Conservation (phyloP, 2,329 filamentous ascomycete species). For the Claviceps spartinae region DNA sequence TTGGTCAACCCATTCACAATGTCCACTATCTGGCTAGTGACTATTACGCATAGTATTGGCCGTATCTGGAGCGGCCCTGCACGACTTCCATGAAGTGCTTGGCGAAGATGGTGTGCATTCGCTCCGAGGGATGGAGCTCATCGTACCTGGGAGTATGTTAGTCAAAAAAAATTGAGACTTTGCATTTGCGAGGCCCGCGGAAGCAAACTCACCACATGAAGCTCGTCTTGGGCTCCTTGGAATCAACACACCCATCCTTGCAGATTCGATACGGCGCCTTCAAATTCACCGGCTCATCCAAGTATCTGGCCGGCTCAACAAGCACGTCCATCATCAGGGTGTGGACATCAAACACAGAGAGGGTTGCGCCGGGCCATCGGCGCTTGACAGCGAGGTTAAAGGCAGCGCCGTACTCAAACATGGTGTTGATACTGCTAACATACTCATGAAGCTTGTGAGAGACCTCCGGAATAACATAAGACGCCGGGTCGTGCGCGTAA, state of each 20-base stretch:
- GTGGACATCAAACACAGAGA: conserved; percentile 57
- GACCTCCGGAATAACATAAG: conserved; percentile 33
- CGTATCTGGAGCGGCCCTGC: conserved; percentile 26
- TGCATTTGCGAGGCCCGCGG: too few relatives aligned
- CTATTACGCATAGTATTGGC: conserved; percentile 14
- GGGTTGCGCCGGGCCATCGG: conserved; percentile 42
- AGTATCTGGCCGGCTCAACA: conserved; percentile 42
- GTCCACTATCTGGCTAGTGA: too few relatives aligned
- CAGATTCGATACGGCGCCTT: conserved; percentile 46
- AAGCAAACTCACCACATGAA: conserved; percentile 48
- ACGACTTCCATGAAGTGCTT: conserved; percentile 28
- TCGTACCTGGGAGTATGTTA: conserved; percentile 32
- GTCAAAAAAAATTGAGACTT: too few relatives aligned
- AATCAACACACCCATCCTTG: conserved; percentile 14
- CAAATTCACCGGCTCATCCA: conserved; percentile 50
- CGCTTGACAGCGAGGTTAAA: conserved; percentile 28
- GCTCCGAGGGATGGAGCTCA: conserved; percentile 56
- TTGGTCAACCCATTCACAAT: too few relatives aligned
- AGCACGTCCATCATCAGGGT: conserved; percentile 52
- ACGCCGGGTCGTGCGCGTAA: conserved; percentile 33
- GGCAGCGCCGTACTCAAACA: conserved; percentile 36
- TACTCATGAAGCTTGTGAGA: conserved; percentile 32
- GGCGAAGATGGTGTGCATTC: conserved; percentile 33
- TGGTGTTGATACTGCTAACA: conserved; percentile 33
- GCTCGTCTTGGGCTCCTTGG: conserved; percentile 34